These are phyloP conservation scores for Parmales sp. DNA, from an alignment of 108 stramenopile genomes.

Conservation along the genomic window DNA sequence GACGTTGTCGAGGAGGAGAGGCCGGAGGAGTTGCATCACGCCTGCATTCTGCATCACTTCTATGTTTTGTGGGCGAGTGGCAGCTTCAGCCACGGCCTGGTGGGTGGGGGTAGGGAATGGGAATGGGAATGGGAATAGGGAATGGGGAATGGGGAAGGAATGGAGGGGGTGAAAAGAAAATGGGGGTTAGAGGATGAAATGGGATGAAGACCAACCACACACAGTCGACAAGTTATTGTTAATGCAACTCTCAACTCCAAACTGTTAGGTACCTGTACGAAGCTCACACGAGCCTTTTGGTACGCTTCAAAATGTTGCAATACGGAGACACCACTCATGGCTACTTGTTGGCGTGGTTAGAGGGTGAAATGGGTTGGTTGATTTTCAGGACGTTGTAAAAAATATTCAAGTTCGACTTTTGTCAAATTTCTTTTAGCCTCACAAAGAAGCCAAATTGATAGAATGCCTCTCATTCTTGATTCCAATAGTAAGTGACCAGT, in stretches of 20 bases:
- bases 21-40: slow-evolving; percentile 57
- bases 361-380: too few species aligned
- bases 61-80: slow-evolving; percentile 53
- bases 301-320: slow-evolving; percentile 47
- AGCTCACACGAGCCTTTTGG: slow-evolving; percentile 36
- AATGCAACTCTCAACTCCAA: neutral
- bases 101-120: neutral
- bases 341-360: too few species aligned
- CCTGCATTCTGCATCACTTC: slow-evolving; percentile 61
- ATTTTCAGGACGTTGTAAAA: too few species aligned
- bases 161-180: neutral
- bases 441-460: too few species aligned
- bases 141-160: neutral
- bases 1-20: slow-evolving; percentile 52
- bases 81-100: slow-evolving; percentile 58
- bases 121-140: neutral
- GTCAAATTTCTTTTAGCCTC: too few species aligned
- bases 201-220: neutral
- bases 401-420: too few species aligned
- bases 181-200: neutral
- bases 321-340: slow-evolving; percentile 33
- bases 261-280: neutral
- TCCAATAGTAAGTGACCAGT: too few species aligned
- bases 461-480: too few species aligned
- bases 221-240: neutral